These are phyloP conservation scores for Fragaria vesca DNA, from an alignment of 306 rosid genomes.

Conservation along the genomic window DNA sequence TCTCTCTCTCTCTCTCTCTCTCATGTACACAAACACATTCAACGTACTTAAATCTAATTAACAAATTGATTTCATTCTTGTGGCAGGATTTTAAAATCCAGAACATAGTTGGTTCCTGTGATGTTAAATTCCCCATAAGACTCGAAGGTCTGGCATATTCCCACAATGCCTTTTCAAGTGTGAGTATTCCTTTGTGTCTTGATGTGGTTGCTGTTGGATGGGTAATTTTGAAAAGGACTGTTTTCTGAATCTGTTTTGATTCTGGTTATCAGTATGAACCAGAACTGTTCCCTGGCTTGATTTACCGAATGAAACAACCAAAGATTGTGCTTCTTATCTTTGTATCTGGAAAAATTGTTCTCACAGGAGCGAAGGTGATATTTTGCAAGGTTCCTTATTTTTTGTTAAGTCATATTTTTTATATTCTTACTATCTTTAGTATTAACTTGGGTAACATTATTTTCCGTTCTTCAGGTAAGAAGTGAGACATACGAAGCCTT, in stretches of 20 bases:
- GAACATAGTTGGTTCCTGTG: constrained; percentile 92
- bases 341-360: constrained; percentile 94
- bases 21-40: not conserved
- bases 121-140: constrained; percentile 89
- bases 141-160: constrained; percentile 92
- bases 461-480: constrained; percentile 58
- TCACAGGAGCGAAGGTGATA: constrained; percentile 92
- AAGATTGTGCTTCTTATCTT: constrained; percentile 93
- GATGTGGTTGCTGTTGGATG: not conserved
- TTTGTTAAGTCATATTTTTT: not conserved
- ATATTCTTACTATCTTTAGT: not conserved
- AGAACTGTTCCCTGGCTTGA: constrained; percentile 92
- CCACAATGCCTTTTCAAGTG: constrained; percentile 89
- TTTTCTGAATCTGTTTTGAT: not conserved
- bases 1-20: constrained; percentile 1
- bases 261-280: constrained; percentile 76
- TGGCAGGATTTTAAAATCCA: constrained; percentile 82
- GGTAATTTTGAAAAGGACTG: not conserved
- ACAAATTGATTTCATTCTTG: not conserved
- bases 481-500: constrained; percentile 90
- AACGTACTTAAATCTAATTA: not conserved
- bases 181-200: constrained; percentile 31
- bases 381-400: not conserved
- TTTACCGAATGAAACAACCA: constrained; percentile 95
- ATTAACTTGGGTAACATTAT: not conserved